Base-by-base conservation (phyloP, 345 rosid genomes). In the Garcia nutans region DNA sequence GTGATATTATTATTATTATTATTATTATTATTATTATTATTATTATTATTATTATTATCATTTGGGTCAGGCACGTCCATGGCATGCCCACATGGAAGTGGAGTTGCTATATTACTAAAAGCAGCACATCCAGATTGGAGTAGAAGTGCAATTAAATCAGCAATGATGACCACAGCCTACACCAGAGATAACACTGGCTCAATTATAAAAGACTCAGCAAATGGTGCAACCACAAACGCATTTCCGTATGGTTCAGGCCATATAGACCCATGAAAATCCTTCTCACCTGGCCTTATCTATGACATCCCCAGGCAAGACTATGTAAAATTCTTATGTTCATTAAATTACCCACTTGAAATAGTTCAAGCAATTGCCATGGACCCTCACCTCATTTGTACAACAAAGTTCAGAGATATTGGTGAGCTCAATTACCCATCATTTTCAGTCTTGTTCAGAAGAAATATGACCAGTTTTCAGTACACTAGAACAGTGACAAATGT, bases 81-180 rank as follows among this genome's bases (percentile, higher is more conserved):
- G 98, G 91, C 98, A 2, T 94, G 98, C 84, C 98, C 97, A 0
- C 98, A 94, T 79, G 84, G 88, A 69, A 91, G 96, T 24, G 96
- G 97, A 6, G 74, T 94, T 31, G 98, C 89, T 0, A 96, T 94
- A 3, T 78, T 94, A 65, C 74, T 94, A 10, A 94, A 91, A 76
- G 97, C 90, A 62, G 97, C 92, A 15, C 95, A 90, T 64, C 97
- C 97, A 0, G 86, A 84, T 1, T 92, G 98, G 98, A 91, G 94
- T 74, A 90, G 95, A 2, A 88, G 92, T 22, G 95, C 93, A 0
- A 88, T 94, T 28, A 92, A 87, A 81, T 94, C 97, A 0, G 98
- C 97, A 0, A 89, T 94, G 45, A 94, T 94, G 86, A 77, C 71
- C 44, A 65, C 72, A 17, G 79, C 81, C 22, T 66, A 77, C 22